Base-by-base conservation (phyloP, 768 basidiomycete species). In the Suillus tomentosus region DNA sequence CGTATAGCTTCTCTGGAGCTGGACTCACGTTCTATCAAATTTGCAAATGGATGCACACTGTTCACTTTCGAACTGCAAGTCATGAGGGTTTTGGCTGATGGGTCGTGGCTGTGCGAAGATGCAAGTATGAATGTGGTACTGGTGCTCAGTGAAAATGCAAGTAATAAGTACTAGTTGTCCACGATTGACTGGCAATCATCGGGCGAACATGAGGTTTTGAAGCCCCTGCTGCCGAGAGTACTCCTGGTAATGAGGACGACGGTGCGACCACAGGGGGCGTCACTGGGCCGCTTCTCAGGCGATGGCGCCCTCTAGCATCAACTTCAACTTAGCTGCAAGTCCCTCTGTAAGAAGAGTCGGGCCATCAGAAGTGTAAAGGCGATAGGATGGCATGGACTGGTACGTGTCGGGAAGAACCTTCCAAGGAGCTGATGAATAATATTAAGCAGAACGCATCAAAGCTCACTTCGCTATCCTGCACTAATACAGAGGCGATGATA, bases 331-430 rank as follows among this genome's bases (percentile, higher is more conserved):
- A 65, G 73, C 71, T 43, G 84, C 81, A 11, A 94, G 79, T 3
- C 89, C 91, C 6, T 86, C 84, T 0, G 91, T 91, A 55, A 94
- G 81, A 64, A 85, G 84, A 1, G 82, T 80, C 0, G 90, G 76
- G 3, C 92, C 93, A 64, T 93, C 90, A 13, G 83, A 74, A 1
- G 93, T 94, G 74, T 89, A 92, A 19, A 94, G 65, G 22, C 93
- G 85, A 73, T 94, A 94, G 7, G 92, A 82, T 0, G 92, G 91
- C 92, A 94, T 94, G 5, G 89, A 82, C 70, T 90, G 85, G 68
- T 94, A 94, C 2, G 92, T 94, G 34, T 90, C 86, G 0, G 86
- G 71, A 11, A 83, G 70, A 37, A 92, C 87, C 90, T 91, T 68
- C 3, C 37, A 40, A 45, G 53, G 15, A n/a, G 19, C 24, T 24